Conservation (phyloP, 768 basidiomycete genomes). For the Suillus subluteus region DNA sequence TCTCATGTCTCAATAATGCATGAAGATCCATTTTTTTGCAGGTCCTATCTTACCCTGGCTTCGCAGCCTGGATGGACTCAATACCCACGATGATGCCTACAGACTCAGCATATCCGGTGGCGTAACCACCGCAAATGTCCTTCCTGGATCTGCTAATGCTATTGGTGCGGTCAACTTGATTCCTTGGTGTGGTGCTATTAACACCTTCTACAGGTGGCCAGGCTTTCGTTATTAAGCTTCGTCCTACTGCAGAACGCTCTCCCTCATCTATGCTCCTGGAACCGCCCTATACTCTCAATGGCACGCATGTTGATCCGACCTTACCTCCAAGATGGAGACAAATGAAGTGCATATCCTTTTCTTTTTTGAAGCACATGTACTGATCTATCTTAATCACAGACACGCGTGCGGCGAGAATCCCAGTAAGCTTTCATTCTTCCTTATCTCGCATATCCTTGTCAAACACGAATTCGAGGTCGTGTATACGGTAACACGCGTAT, state of each 20-base stretch:
- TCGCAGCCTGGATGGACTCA: slow-evolving; percentile 80
- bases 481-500: slow-evolving; percentile 44
- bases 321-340: slow-evolving; percentile 71
- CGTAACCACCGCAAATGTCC: slow-evolving; percentile 80
- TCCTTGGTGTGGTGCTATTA: slow-evolving; percentile 9
- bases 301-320: slow-evolving; percentile 41
- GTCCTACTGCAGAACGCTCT: slow-evolving; percentile 75
- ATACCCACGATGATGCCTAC: slow-evolving; percentile 83
- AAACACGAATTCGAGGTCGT: slow-evolving; percentile 17
- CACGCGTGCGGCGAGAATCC: slow-evolving; percentile 71
- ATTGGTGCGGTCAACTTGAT: slow-evolving; percentile 55
- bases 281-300: slow-evolving; percentile 68
- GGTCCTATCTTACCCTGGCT: slow-evolving; percentile 77
- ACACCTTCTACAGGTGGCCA: slow-evolving; percentile 66
- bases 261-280: slow-evolving; percentile 85
- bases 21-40: slow-evolving; percentile 12
- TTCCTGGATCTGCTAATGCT: slow-evolving; percentile 77
- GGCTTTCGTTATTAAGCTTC: slow-evolving; percentile 84
- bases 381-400: slow-evolving; percentile 31
- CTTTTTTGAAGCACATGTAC: slow-evolving; percentile 10
- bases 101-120: slow-evolving; percentile 82
- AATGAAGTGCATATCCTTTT: slow-evolving; percentile 60
- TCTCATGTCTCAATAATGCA: neutral
- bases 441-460: slow-evolving; percentile 1
- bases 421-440: slow-evolving; percentile 27